Evolutionary conservation across 768 basidiomycete species (phyloP), one percentile per base, ranked within the genome.

Genomic region (Lentinula guzmanii): DNA sequence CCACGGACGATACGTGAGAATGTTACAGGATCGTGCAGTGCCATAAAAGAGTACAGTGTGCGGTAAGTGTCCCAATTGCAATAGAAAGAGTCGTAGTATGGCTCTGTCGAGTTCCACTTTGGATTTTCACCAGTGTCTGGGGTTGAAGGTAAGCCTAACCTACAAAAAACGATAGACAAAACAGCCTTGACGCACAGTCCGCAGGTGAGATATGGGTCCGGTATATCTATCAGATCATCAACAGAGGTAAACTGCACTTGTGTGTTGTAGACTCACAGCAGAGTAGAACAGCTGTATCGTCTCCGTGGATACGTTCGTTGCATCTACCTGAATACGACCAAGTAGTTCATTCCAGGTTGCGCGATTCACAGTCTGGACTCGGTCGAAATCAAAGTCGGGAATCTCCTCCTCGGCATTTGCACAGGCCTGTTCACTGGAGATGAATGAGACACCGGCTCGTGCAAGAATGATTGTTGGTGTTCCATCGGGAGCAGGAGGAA

Each of bases 51-150:
- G 65, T 79, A 87, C 9, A 87, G 71, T 0, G 84, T 85, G 11
- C 86, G 77, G 66, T 82, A 86, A 0, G 85, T 86, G 62, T 87
- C 86, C 86, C 85, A 86, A 60, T 87, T 87, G 72, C 86, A 88
- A 63, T 88, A 88, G 55, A 86, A 77, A 0, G 85, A 86, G 68
- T 88, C 86, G 60, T 77, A 87, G 62, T 88, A 88, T 0, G 86
- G 86, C 63, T 86, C 86, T 0, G 77, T 78, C 0, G 85, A 86
- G 51, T 79, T 79, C 86, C 85, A 87, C 51, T 76, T 77, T 0
- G 85, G 82, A 63, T 86, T 86, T 70, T 88, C 86, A n/a, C 82
- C 85, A 4, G 82, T 83, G 65, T 86, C 85, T 86, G 58, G 7
- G 16, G 8, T 45, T 35, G 33, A 45, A 8, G 9, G 13, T 61